Conservation (phyloP, 2,329 filamentous ascomycete species). For the Diaporthe sp. region DNA sequence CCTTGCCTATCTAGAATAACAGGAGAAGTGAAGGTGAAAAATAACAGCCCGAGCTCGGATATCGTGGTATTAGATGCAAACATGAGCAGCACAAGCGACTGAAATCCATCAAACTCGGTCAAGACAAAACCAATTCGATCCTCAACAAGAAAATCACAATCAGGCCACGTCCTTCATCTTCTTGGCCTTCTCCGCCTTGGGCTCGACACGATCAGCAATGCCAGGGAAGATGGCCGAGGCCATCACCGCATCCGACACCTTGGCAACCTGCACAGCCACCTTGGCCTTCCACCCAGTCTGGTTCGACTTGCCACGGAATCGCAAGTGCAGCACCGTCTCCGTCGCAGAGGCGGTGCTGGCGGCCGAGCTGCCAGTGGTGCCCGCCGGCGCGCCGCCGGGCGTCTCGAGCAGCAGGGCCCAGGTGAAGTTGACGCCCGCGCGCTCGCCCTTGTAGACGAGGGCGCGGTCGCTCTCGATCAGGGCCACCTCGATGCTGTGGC, state of each 20-base stretch:
- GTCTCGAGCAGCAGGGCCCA: slow-evolving; percentile 35
- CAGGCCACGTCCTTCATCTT: slow-evolving; percentile 13
- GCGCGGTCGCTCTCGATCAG: slow-evolving; percentile 31
- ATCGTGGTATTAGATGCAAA: slow-evolving; percentile 29
- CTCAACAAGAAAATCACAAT: background rate
- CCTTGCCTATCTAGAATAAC: background rate
- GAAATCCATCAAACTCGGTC: background rate
- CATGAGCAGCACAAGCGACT: background rate
- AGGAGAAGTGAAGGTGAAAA: background rate
- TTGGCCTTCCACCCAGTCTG: slow-evolving; percentile 37
- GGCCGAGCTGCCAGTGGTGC: background rate
- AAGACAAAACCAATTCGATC: background rate
- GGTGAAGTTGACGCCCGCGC: slow-evolving; percentile 34
- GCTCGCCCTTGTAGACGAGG: slow-evolving; percentile 37
- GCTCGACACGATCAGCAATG: slow-evolving; percentile 31
- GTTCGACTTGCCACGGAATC: slow-evolving; percentile 26
- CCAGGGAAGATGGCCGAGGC: slow-evolving; percentile 36
- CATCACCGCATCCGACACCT: slow-evolving; percentile 33
- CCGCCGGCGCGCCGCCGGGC: background rate
- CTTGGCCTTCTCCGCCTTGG: slow-evolving; percentile 15
- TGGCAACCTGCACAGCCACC: slow-evolving; percentile 29
- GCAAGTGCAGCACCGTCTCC: slow-evolving; percentile 33
- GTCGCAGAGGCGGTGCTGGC: slow-evolving; percentile 16
- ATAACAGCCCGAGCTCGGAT: background rate
- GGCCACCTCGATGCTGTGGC: slow-evolving; percentile 30